phyloP scores from a whole-genome alignment of 306 rosid species.

The Rubus idaeus region DNA sequence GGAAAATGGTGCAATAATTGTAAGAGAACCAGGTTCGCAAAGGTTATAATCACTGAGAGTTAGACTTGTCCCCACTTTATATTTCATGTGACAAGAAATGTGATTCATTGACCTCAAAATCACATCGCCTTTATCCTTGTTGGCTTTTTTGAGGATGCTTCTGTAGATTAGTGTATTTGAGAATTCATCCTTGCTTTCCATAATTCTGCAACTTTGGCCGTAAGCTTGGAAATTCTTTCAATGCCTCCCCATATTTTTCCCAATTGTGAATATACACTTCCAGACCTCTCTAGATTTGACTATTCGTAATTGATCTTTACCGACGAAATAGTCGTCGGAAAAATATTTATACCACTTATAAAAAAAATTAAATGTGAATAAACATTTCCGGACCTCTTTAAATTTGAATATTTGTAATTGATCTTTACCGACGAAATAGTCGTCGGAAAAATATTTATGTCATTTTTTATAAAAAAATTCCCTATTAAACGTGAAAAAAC shows the following conservation, averaged over 20 bases:
- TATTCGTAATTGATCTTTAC: too few species aligned
- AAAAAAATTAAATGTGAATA: too few species aligned
- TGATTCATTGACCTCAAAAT: slow-evolving; percentile 40
- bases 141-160: slow-evolving; percentile 7
- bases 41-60: not conserved
- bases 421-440: too few species aligned
- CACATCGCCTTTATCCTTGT: not conserved
- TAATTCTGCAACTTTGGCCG: not conserved
- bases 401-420: too few species aligned
- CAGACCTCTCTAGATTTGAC: too few species aligned
- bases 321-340: too few species aligned
- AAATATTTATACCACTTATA: too few species aligned
- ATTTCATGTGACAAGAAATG: slow-evolving; percentile 25
- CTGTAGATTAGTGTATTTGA: not conserved
- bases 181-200: not conserved
- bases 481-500: too few species aligned
- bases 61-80: slow-evolving; percentile 16
- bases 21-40: slow-evolving; percentile 8
- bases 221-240: not conserved
- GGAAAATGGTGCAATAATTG: slow-evolving; percentile 7
- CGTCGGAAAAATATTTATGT: too few species aligned
- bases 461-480: too few species aligned
- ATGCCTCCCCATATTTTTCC: not conserved
- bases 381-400: too few species aligned
- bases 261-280: too few species aligned